These are phyloP conservation scores for Penicillium cosmopolitanum DNA, from an alignment of 495 filamentous ascomycete species.

Conservation along the genomic window DNA sequence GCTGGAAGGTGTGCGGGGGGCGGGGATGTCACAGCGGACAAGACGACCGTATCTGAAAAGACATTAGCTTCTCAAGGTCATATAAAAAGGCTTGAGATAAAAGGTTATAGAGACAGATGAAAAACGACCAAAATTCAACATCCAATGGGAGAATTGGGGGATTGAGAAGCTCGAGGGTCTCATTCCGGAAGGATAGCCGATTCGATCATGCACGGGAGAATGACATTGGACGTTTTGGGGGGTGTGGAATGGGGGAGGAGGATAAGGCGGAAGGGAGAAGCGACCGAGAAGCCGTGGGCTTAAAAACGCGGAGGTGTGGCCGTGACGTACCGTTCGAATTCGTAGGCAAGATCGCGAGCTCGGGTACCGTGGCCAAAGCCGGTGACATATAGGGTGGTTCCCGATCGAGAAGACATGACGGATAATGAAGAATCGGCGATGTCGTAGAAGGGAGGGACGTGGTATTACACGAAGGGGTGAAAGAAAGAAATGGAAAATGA, in stretches of 20 bases:
- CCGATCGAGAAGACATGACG: constrained; percentile 90
- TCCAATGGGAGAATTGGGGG: not conserved
- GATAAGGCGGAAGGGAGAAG: constrained; percentile 13
- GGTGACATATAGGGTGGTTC: constrained; percentile 93
- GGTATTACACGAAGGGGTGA: constrained; percentile 1
- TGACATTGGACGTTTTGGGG: constrained; percentile 21
- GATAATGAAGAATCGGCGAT: constrained; percentile 7
- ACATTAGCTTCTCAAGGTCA: not conserved
- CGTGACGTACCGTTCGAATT: constrained; percentile 98
- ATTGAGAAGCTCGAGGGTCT: not conserved
- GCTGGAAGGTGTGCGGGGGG: constrained; percentile 87
- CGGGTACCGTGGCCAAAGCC: constrained; percentile 99
- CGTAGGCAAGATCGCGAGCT: constrained; percentile 99
- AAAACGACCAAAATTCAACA: constrained; percentile 14
- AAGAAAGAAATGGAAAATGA: constrained; percentile 7
- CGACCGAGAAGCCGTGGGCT: constrained; percentile 30
- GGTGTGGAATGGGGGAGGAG: constrained; percentile 5
- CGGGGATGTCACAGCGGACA: constrained; percentile 98
- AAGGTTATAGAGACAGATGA: constrained; percentile 18
- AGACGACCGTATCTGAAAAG: constrained; percentile 86
- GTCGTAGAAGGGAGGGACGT: not conserved
- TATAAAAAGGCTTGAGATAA: not conserved
- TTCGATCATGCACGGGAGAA: constrained; percentile 5
- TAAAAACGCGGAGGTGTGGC: constrained; percentile 47
- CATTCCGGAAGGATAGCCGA: not conserved